Base-by-base conservation (phyloP, 1,284 basidiomycete genomes). In the Boletus semigastroideus region DNA sequence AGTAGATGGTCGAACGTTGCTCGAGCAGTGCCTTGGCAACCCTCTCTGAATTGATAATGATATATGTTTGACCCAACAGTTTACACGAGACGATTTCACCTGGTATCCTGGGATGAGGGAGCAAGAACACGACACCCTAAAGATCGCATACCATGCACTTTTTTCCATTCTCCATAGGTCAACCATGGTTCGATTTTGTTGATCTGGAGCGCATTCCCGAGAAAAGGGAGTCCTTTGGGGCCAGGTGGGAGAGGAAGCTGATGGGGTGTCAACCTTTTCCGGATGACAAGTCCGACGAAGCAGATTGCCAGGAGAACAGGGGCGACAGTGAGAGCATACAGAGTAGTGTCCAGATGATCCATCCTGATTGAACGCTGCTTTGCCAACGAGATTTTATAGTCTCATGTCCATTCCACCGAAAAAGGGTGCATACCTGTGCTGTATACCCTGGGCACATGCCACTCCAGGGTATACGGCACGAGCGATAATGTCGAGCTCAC, bases 171-270 rank as follows among this genome's bases (percentile, higher is more conserved):
- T 36, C 20, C 30, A 22, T 65, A 69, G 9, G 64, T 61, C 22
- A 71, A 12, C 67, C 70, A 69, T 28, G 69, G 66, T 36, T 66
- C 52, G 17, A 41, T 30, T 34, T 41, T 55, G 42, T 71, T 56
- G 19, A 72, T 36, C 34, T 59, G 45, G 38, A 60, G 50, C 8
- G 55, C 58, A 34, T 47, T 70, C 10, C 70, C 67, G 14, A 69
- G 25, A 16, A 67, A 33, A 3, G 69, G 70, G 1, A 68, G 42
- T 4, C 52, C 52, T 43, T 54, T 57, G 1, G 67, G 67, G 17
- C 70, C 70, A 2, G 69, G 67, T 2, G 69, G 67, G 5, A 59
- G 56, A 33, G 67, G 49, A n/a, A 68, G 54, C 7, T 42, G 56
- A 28, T 57, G 56, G 37, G 61, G 54, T 0, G 49, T 44, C 34